Evolutionary conservation across 371 early-diverging fungal genomes (phyloP).

Genomic region (Rhizomucor pusillus): DNA sequence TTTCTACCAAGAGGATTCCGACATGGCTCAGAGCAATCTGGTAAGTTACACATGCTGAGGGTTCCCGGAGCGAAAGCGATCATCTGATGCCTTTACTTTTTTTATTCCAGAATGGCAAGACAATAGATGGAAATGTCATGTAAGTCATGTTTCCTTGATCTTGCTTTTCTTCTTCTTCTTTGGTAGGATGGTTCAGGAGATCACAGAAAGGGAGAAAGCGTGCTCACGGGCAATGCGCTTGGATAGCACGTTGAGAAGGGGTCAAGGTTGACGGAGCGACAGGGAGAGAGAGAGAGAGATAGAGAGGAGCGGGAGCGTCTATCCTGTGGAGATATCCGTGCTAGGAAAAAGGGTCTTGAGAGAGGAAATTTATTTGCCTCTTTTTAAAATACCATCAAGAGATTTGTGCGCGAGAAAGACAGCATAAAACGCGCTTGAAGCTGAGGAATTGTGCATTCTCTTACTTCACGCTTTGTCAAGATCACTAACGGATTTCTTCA

Average conservation of each 20-base stretch:
- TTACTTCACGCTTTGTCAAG: conserved; percentile 2
- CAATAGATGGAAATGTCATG: conserved; percentile 10
- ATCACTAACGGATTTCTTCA: background rate
- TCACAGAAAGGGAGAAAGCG: conserved; percentile 2
- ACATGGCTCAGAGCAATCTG: conserved; percentile 25
- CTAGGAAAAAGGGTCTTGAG: background rate
- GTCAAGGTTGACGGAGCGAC: background rate
- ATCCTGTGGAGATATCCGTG: too few species aligned
- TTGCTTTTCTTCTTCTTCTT: background rate
- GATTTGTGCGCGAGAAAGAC: too few species aligned
- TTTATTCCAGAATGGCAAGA: conserved; percentile 10
- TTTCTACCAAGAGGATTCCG: conserved; percentile 30
- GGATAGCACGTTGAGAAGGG: background rate
- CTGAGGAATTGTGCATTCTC: background rate
- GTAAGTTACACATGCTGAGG: conserved; percentile 16
- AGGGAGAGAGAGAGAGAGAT: too few species aligned
- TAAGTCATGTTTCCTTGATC: conserved; percentile 6
- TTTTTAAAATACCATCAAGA: background rate
- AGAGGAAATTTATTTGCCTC: background rate
- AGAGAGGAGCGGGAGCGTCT: too few species aligned
- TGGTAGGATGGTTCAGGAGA: background rate
- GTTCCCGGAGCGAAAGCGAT: conserved; percentile 2
- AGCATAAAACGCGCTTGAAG: background rate
- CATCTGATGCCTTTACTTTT: conserved; percentile 4
- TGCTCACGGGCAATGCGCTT: background rate